Conservation (phyloP, 306 rosid species). For the Cucurbita argyrosperma region DNA sequence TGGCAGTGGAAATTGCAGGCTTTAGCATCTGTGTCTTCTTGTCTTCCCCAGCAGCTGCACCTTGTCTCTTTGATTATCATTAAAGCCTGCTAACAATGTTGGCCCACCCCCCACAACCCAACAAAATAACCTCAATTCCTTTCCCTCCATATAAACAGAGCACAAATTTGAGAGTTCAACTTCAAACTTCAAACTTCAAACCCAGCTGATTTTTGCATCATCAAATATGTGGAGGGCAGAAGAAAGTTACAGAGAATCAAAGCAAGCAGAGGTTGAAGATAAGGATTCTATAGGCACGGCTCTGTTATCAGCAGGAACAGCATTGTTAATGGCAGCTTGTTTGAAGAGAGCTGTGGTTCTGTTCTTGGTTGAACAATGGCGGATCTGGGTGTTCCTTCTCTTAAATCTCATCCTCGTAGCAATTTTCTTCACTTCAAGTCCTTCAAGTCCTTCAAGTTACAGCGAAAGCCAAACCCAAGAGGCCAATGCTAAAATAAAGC, state of each 20-base stretch:
- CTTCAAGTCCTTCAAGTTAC: not conserved
- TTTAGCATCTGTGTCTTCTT: constrained; percentile 32
- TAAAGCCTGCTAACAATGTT: constrained; percentile 25
- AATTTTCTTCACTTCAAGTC: constrained; percentile 52
- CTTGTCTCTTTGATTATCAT: constrained; percentile 23
- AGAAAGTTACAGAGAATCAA: constrained; percentile 5
- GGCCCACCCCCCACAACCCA: constrained; percentile 3
- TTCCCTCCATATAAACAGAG: not conserved
- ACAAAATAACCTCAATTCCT: not conserved
- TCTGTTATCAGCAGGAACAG: constrained; percentile 53
- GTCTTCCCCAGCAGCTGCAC: constrained; percentile 41
- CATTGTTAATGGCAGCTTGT: constrained; percentile 48
- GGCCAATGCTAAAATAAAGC: not conserved
- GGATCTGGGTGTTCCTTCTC: constrained; percentile 66
- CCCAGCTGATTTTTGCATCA: not conserved
- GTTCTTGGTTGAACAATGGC: constrained; percentile 68
- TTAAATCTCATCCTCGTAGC: constrained; percentile 66
- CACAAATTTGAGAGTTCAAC: not conserved
- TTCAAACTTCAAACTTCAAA: not conserved
- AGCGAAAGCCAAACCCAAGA: not conserved
- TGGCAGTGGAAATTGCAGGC: constrained; percentile 19
- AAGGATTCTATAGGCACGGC: constrained; percentile 21
- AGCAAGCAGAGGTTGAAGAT: constrained; percentile 35
- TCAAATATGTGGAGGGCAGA: constrained; percentile 34
- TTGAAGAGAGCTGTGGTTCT: constrained; percentile 25